A percentile compares a stretch with the other conserved stretches of the same genome.
phyloP scores from a whole-genome alignment of 441 rosid genomes.

The Pelargonium australe region DNA sequence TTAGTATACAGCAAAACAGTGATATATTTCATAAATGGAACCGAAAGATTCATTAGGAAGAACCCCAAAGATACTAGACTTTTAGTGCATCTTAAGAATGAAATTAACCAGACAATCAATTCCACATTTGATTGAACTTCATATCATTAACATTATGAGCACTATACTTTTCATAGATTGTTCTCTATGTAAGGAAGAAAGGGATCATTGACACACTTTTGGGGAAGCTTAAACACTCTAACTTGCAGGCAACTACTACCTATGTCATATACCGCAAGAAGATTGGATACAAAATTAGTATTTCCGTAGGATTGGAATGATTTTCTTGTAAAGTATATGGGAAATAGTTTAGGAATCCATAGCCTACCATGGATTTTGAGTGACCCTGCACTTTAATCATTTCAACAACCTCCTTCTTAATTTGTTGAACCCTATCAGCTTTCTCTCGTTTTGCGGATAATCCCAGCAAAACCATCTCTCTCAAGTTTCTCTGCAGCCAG shows the following conservation, averaged over 20 bases:
- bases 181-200: slow-evolving; percentile 9
- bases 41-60: neutral
- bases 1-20: slow-evolving; percentile 15
- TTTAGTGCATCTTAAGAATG: neutral
- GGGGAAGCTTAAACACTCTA: neutral
- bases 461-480: slow-evolving; percentile 34
- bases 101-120: neutral
- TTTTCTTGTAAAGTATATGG: neutral
- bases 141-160: neutral
- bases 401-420: slow-evolving; percentile 30
- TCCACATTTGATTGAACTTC: slow-evolving; percentile 7
- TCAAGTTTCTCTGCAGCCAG: slow-evolving; percentile 38
- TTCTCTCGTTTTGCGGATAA: slow-evolving; percentile 35
- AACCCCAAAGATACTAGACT: neutral
- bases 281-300: no score
- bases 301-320: no score
- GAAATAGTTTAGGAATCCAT: slow-evolving; percentile 9
- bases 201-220: neutral
- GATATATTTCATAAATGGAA: slow-evolving; percentile 10
- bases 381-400: slow-evolving; percentile 33
- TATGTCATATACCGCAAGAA: no score
- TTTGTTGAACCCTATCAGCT: slow-evolving; percentile 35
- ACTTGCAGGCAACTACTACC: neutral
- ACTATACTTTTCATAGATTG: neutral
- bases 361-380: slow-evolving; percentile 14